Percentiles rank a stretch among this genome's conserved stretches.
Evolutionary conservation across 1,284 basidiomycete species (phyloP).

Genomic region (Ceratobasidium sp.): DNA sequence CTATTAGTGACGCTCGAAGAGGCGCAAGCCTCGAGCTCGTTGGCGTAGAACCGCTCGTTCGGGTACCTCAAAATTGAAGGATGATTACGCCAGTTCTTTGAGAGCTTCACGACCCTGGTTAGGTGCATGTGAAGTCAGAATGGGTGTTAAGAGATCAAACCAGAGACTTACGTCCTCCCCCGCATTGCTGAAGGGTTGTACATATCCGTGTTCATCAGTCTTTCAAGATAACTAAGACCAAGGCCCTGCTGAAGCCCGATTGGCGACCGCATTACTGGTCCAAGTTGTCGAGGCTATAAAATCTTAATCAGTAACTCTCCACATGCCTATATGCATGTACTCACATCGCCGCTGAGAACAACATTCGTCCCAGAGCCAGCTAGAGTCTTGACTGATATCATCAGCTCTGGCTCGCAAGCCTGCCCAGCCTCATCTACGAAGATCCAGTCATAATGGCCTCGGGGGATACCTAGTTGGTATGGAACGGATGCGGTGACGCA

Average conservation of each 20-base stretch:
- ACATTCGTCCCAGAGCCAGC: constrained; percentile 59
- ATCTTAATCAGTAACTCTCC: neutral
- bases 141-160: neutral
- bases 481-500: constrained; percentile 65
- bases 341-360: constrained; percentile 61
- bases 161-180: constrained; percentile 54
- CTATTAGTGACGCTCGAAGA: constrained; percentile 51
- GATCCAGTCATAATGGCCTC: constrained; percentile 67
- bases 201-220: constrained; percentile 59
- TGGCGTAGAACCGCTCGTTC: constrained; percentile 62
- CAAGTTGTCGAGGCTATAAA: constrained; percentile 56
- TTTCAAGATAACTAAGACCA: constrained; percentile 61
- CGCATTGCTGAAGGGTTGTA: constrained; percentile 55
- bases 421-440: constrained; percentile 72
- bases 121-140: constrained; percentile 11
- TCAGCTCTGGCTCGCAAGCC: constrained; percentile 65
- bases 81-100: constrained; percentile 66
- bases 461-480: constrained; percentile 60
- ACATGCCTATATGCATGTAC: neutral
- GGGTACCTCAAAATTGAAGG: constrained; percentile 62
- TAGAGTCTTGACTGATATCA: constrained; percentile 62
- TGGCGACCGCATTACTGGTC: constrained; percentile 62
- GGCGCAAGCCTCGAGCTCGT: constrained; percentile 58
- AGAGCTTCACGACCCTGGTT: constrained; percentile 62
- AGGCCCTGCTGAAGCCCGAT: constrained; percentile 60